Evolutionary conservation across 78 protist species (phyloP).

Genomic region (Dictyostelium capitatum): DNA sequence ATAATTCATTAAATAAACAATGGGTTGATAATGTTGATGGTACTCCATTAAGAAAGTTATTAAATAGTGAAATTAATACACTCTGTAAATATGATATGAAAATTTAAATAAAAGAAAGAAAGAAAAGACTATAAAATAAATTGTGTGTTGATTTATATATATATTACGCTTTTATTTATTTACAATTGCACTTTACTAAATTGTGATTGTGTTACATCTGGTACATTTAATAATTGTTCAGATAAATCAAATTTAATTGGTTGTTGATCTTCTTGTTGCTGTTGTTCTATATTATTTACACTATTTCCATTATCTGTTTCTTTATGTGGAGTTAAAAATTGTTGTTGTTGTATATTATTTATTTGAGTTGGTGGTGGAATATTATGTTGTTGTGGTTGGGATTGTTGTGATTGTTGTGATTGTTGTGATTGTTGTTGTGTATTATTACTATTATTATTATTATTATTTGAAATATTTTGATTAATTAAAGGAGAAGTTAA

Average conservation of each 20-base stretch:
- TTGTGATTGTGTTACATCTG: background rate
- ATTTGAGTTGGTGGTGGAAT: background rate
- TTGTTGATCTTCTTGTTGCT: background rate
- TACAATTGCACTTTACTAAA: slow-evolving; percentile 25
- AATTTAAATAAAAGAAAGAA: background rate
- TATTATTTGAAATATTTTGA: background rate
- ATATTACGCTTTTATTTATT: background rate
- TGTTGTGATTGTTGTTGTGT: background rate
- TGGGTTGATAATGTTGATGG: slow-evolving; percentile 67
- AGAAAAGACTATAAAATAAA: background rate
- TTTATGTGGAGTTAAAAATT: slow-evolving; percentile 29
- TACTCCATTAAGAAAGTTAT: slow-evolving; percentile 28
- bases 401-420: background rate
- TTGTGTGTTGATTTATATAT: background rate
- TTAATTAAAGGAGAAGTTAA: slow-evolving; percentile 53
- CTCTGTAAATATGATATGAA: slow-evolving; percentile 63
- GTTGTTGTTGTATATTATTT: background rate
- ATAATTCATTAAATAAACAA: background rate
- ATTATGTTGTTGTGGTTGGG: background rate
- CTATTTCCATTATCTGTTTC: background rate
- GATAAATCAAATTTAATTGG: background rate
- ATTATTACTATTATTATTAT: background rate
- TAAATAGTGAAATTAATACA: slow-evolving; percentile 31
- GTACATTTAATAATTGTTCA: background rate
- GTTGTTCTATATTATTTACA: background rate